A percentile compares a stretch with the other conserved stretches of the same genome.
Evolutionary conservation across 345 rosid genomes (phyloP).

Genomic region (Lagerstroemia speciosa): DNA sequence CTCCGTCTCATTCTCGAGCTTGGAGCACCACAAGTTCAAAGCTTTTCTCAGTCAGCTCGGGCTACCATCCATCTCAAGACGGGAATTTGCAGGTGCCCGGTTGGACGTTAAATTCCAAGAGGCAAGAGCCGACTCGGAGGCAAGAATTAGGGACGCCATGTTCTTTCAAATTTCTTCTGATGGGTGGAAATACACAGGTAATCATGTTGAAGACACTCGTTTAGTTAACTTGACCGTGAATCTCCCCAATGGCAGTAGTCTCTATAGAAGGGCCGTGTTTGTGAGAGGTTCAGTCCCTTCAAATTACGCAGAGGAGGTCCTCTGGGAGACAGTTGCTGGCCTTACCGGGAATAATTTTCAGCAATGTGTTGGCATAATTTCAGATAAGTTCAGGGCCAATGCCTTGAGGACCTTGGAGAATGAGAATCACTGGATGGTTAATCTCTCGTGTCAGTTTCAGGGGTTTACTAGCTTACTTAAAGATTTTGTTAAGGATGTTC

Average conservation of each 20-base stretch:
- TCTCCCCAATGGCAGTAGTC: constrained; percentile 95
- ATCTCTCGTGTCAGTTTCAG: constrained; percentile 84
- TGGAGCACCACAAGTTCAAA: constrained; percentile 89
- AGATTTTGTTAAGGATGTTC: constrained; percentile 68
- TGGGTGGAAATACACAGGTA: constrained; percentile 58
- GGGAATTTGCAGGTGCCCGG: constrained; percentile 60
- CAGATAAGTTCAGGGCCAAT: constrained; percentile 75
- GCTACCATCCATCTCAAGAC: constrained; percentile 59
- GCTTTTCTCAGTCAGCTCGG: constrained; percentile 83
- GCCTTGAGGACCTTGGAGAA: constrained; percentile 79
- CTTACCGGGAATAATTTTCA: constrained; percentile 73
- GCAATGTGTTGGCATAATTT: constrained; percentile 87
- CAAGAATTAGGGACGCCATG: constrained; percentile 86
- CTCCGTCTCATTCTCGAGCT: constrained; percentile 75
- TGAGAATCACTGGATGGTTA: constrained; percentile 96
- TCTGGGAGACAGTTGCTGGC: constrained; percentile 73
- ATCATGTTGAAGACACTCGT: constrained; percentile 33
- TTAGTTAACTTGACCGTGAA: constrained; percentile 79
- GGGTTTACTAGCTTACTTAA: constrained; percentile 72
- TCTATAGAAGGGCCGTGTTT: constrained; percentile 73
- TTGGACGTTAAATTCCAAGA: constrained; percentile 72
- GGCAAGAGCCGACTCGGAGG: constrained; percentile 69
- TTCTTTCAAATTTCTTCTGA: constrained; percentile 87
- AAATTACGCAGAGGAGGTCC: constrained; percentile 78
- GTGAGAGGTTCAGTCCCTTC: constrained; percentile 70